Base-by-base conservation (phyloP, 2,329 filamentous ascomycete genomes). In the Aspergillus sp. region DNA sequence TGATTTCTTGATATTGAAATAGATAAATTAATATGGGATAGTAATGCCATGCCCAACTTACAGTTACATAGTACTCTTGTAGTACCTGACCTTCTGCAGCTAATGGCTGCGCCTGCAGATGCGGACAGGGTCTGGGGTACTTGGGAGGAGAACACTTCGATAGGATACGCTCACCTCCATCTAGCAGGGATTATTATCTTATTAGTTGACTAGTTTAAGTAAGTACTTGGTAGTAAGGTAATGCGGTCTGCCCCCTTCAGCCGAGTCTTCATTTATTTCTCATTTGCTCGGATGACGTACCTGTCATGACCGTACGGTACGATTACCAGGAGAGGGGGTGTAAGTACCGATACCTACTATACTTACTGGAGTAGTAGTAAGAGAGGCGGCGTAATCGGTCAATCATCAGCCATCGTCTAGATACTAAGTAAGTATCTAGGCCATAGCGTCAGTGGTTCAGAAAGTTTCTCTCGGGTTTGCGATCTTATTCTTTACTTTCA, bases 81-180 rank as follows among this genome's bases (percentile, higher is more conserved):
- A 57, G 43, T 57, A 49, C 47, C 47, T 50, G 43, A 52, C 43
- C 56, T 43, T 55, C 56, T 59, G 59, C 63, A 57, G 56, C 61
- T 65, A 58, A 60, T 59, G 47, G 32, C 57, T 60, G 59, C 60
- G 55, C 28, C 59, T 63, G 63, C 60, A 59, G 61, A 58, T 63
- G 59, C 55, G 52, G 56, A 63, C 63, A 66, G 59, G 64, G 64
- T 66, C 64, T 47, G 56, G 65, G 65, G 61, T 62, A 38, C 55
- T 58, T 41, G 32, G 9, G 15, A 23, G 52, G 36, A 49, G 30
- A 28, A 28, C 32, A 21, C 45, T 32, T 32, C 38, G 21, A 47
- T 5, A 52, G 28, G 12, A 30, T 9, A 30, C 28, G 12, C 28
- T 30, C 25, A 28, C 25, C 23, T 25, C 30, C 41, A 45, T 9